These are phyloP conservation scores for Hydrangea macrophylla DNA, from an alignment of 148 eudicot genomes.

Conservation along the genomic window DNA sequence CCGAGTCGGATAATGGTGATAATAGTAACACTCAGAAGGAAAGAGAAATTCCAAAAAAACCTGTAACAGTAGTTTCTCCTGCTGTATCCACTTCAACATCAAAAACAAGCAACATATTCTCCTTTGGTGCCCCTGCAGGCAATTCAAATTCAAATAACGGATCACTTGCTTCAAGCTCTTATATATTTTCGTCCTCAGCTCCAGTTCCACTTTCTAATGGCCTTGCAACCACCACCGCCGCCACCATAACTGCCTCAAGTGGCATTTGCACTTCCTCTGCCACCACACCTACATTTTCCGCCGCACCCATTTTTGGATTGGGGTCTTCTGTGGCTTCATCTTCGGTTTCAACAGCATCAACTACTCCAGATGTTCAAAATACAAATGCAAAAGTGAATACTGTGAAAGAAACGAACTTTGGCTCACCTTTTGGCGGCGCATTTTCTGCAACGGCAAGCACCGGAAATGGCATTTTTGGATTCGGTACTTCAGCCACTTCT, in stretches of 20 bases:
- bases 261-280: conserved; percentile 18
- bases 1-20: conserved; percentile 25
- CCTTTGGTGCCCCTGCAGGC: conserved; percentile 23
- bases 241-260: conserved; percentile 16
- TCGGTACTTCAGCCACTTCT: conserved; percentile 31
- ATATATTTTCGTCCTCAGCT: conserved; percentile 20
- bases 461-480: conserved; percentile 31
- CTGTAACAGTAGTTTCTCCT: conserved; percentile 24
- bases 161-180: conserved; percentile 30
- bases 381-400: conserved; percentile 23
- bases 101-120: conserved; percentile 17
- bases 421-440: conserved; percentile 22
- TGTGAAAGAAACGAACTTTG: conserved; percentile 28
- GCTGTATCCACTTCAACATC: conserved; percentile 21
- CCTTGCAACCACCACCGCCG: conserved; percentile 13
- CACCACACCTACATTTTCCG: conserved; percentile 21
- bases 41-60: conserved; percentile 20
- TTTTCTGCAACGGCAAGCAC: conserved; percentile 21
- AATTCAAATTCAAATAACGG: conserved; percentile 28
- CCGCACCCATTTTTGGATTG: conserved; percentile 24
- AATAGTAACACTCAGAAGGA: conserved; percentile 18
- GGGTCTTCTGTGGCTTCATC: conserved; percentile 29
- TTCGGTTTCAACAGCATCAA: conserved; percentile 21
- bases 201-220: conserved; percentile 25
- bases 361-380: conserved; percentile 15